These are phyloP conservation scores for Beauveria bassiana DNA, from an alignment of 2,329 filamentous ascomycete genomes.

Conservation along the genomic window DNA sequence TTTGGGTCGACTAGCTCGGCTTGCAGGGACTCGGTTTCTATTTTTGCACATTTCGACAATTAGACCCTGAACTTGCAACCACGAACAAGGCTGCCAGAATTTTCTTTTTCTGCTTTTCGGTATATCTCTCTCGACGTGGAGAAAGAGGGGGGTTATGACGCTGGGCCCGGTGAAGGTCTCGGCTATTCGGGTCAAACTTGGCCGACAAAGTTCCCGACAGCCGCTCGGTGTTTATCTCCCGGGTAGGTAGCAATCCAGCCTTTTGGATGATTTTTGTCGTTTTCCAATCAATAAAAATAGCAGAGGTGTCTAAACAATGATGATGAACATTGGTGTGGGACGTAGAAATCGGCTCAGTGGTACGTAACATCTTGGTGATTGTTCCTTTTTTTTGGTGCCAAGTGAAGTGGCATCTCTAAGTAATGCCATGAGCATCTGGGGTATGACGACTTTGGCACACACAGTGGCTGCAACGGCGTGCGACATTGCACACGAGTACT, in stretches of 20 bases:
- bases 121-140: neutral
- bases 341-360: neutral
- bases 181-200: neutral
- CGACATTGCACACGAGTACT: neutral
- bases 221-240: neutral
- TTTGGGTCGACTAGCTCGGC: neutral
- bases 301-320: too few relatives aligned
- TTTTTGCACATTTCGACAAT: neutral
- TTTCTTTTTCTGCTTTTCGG: neutral
- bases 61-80: neutral
- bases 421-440: neutral
- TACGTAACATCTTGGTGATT: neutral
- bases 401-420: neutral
- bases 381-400: too few relatives aligned
- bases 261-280: neutral
- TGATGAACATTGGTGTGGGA: neutral
- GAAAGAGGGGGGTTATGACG: neutral
- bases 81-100: neutral
- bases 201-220: neutral
- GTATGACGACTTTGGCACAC: neutral
- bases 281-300: neutral
- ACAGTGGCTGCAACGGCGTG: neutral
- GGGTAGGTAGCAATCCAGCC: neutral
- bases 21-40: neutral
- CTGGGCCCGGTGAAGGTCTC: neutral